Percentiles rank a stretch among this genome's conserved stretches.
These are phyloP conservation scores for Coix lacrymajobi DNA, from an alignment of 176 grass and related monocot species.

Conservation along the genomic window DNA sequence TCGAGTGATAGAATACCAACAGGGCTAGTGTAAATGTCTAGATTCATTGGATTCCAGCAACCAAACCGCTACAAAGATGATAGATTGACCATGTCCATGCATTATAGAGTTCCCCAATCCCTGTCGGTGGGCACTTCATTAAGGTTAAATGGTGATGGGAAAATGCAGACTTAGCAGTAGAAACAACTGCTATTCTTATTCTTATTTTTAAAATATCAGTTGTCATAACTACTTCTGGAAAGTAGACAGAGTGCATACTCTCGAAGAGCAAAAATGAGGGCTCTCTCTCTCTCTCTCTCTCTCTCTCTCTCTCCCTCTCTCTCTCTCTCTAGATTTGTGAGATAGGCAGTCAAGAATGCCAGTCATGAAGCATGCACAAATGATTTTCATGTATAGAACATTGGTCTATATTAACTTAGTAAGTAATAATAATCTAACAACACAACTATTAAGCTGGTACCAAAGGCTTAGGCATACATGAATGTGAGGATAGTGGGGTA, in stretches of 20 bases:
- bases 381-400: neutral
- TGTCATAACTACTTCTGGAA: neutral
- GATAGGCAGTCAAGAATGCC: neutral
- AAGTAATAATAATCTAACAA: neutral
- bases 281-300: neutral
- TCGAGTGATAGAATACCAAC: slow-evolving; percentile 5
- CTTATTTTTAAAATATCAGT: neutral
- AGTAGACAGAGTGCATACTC: neutral
- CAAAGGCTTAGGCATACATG: neutral
- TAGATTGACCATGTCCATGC: neutral
- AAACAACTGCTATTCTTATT: neutral
- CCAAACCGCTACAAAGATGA: neutral
- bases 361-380: slow-evolving; percentile 11
- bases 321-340: neutral
- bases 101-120: neutral
- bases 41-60: neutral
- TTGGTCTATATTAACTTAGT: neutral
- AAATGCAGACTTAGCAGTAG: neutral
- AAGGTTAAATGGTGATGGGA: neutral
- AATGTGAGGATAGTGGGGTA: neutral
- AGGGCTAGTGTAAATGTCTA: neutral
- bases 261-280: neutral
- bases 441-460: neutral
- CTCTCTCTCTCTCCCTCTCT: neutral
- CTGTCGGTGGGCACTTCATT: neutral